Base-by-base conservation (phyloP, 176 grass and related monocot genomes). In the Cenchrus purpureus region DNA sequence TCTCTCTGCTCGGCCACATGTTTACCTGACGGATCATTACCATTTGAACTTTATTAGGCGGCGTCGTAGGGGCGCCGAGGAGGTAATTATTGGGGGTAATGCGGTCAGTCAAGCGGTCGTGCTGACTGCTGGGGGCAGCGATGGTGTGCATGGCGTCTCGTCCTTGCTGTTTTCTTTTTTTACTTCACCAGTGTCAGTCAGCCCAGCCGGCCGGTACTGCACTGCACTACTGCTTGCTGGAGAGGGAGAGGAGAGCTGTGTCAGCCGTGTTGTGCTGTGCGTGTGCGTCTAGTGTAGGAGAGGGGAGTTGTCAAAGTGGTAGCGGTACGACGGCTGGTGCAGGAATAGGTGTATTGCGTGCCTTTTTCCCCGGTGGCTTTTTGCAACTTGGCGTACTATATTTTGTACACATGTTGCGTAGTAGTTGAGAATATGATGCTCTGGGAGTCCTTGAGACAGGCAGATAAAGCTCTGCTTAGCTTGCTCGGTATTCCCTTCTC, bases 351-450 rank as follows among this genome's bases (percentile, higher is more conserved):
- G 79, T 82, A 67, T 76, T 67, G 71, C 37, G 3, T 50, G 71
- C 70, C 25, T 59, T 76, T 86, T 58, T 13, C 17, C 6, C 37
- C 11, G 2, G 63, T 88, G 28, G 73, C 79, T 34, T 83, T 88
- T 88, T 53, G 55, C 86, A 70, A 78, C 64, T 88, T 71, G 73
- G 44, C 53, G 79, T 83, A 83, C 86, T 88, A 77, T 82, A 77
- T 82, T 81, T 87, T 87, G 86, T 76, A 76, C 64, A 77, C 73
- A 82, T 59, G 31, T 71, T 53, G 73, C 12, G 79, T 59, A 87
- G 79, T 53, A 70, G 86, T 62, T 87, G 86, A 53, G 72, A 60
- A 68, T 76, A 87, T 77, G 63, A 87, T 87, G 71, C 72, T 76
- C 53, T 34, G 48, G 45, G 14, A 55, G 19, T 12, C 51, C 12